Conservation (phyloP, 2,329 filamentous ascomycete species). For the Seiridium unicorne region DNA sequence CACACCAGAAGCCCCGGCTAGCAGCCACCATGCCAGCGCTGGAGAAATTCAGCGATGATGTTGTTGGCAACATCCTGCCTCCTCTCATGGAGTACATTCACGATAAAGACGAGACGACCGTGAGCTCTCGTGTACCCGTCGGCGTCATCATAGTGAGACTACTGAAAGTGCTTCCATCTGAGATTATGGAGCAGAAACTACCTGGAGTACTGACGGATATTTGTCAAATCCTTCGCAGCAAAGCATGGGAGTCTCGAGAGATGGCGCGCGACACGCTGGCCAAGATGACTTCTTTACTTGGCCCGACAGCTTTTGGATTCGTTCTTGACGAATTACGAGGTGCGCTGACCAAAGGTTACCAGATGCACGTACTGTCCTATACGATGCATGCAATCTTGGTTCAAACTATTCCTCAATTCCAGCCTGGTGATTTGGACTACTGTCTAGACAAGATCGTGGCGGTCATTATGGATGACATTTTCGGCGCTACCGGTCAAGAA, state of each 20-base stretch:
- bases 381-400: conserved; percentile 92
- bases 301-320: conserved; percentile 82
- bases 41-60: conserved; percentile 68
- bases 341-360: conserved; percentile 81
- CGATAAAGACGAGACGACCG: conserved; percentile 90
- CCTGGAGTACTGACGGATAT: conserved; percentile 87
- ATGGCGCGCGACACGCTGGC: conserved; percentile 85
- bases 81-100: conserved; percentile 82
- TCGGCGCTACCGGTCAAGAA: conserved; percentile 87
- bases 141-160: conserved; percentile 88
- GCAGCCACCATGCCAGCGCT: conserved; percentile 64
- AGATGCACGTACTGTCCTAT: conserved; percentile 91
- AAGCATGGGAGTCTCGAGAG: conserved; percentile 83
- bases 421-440: conserved; percentile 85
- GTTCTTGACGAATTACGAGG: conserved; percentile 88
- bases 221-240: conserved; percentile 87
- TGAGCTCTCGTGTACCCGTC: conserved; percentile 88
- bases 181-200: conserved; percentile 71
- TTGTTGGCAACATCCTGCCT: conserved; percentile 74
- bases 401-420: conserved; percentile 67
- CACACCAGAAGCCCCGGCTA: conserved; percentile 42
- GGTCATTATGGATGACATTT: conserved; percentile 96
- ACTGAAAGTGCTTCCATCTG: conserved; percentile 72
- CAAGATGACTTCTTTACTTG: conserved; percentile 78
- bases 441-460: conserved; percentile 75